Base-by-base conservation (phyloP, 2,329 filamentous ascomycete genomes). In the Cladorrhinum sp. region DNA sequence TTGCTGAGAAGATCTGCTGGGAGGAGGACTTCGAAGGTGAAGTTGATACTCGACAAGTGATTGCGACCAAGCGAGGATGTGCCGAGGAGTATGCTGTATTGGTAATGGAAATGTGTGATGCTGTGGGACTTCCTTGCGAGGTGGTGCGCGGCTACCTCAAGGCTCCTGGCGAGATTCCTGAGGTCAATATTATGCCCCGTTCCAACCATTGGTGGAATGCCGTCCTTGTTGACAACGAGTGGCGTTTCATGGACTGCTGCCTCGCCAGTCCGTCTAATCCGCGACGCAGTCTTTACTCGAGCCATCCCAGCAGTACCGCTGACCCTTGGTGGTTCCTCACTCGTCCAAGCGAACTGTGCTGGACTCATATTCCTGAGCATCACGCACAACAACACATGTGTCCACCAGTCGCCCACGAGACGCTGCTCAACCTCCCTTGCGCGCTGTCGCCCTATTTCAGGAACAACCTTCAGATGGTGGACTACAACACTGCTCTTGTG, bases 151-250 rank as follows among this genome's bases (percentile, higher is more conserved):
- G 95, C 0, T 98, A 95, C 71, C 84, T 99, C 59, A 99, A 99
- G 73, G 82, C 85, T 1, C 95, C 95, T 0, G 93, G 93, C 0
- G 95, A 98, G 69, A 78, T 88, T 7, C 80, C 89, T 1, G 93
- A 98, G 68, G 79, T 92, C 49, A 90, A 90, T 63, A 88, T 89
- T 60, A 85, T 93, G 73, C 91, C 91, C n/a, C 86, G 88, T 27
- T 84, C 93, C 0, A 99, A 99, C 70, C 95, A 99, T 76, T 98
- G 90, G 87, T 99, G 95, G 95, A 99, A 99, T 68, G 88, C 92
- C 0, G 91, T 98, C 18, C 78, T 97, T 36, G 87, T 97, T 8
- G 95, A 99, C 73, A 89, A 90, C 22, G 92, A 97, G 75, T 99
- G 95, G 95, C 89, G 95, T 55, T 90, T 98, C 66, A 91, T 99